Base-by-base conservation (phyloP, 768 basidiomycete genomes). In the Boletus subparvulus region DNA sequence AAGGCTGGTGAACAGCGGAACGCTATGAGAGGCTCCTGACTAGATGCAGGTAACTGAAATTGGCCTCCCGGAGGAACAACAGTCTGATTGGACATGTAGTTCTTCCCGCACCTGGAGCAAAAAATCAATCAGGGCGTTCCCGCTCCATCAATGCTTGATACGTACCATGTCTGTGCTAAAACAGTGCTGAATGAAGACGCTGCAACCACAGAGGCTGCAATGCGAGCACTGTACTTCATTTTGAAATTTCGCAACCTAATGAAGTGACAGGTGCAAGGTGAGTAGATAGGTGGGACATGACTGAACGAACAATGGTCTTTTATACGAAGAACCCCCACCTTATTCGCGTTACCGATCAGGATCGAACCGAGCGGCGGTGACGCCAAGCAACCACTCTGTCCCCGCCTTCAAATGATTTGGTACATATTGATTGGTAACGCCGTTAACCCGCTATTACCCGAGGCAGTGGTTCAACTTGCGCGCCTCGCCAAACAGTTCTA, bases 1-100 rank as follows among this genome's bases (percentile, higher is more conserved):
- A n/a, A n/a, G n/a, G 65, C 76, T 2, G 80, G 80, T 1, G 75
- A 69, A 56, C 80, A 83, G 41, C 77, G 76, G 43, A 83, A 73
- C 0, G 76, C 76, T 2, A 82, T 65, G 16, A 80, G 70, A 11
- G 80, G 76, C 7, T 60, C 59, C 3, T 63, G 21, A 4, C 77
- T 78, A 4, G 60, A 52, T 0, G 63, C 61, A 1, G 78, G 77
- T 1, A 73, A 50, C 10, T 70, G 68, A 54, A 82, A 83, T 48
- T 76, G 71, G 3, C 80, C 80, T 1, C 77, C 80, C 0, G 81
- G 80, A 1, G 74, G 74, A 16, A 78, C 73, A 6, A 77, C 67
- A 1, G 76, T 71, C 52, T 78, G 66, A 28, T 71, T 70, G 7
- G 69, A 36, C 71, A 76, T 77, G 61, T 69, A 83, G 59, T 80